Base-by-base conservation (phyloP, 768 basidiomycete species). In the Auriscalpium microsporum region DNA sequence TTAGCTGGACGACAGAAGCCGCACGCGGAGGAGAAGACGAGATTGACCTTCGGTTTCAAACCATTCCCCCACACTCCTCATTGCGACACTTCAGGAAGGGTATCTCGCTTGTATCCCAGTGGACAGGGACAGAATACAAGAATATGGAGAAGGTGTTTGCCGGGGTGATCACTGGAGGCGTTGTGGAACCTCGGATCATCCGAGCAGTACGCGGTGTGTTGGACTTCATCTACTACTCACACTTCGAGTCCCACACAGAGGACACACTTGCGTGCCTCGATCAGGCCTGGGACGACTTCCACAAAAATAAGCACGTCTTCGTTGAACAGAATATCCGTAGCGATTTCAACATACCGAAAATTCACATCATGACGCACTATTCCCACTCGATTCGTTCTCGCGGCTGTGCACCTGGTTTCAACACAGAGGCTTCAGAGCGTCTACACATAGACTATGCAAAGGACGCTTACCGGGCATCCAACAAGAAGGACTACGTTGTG, bases 41-140 rank as follows among this genome's bases (percentile, higher is more conserved):
- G 51, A 58, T 78, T 40, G 77, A 80, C 61, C 61, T 60, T 1
- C 66, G 70, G 0, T 72, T 70, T 56, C 61, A 64, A 9, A 52
- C 61, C 2, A 61, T 76, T 48, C 68, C 70, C 2, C 61, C 58
- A 2, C 65, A 66, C 53, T 64, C 64, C 28, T 63, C 65, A 0
- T 59, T 77, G 1, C 70, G 71, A 0, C 70, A 74, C 48, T 78
- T 79, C 67, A 67, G 67, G 35, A 72, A 71, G 8, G 76, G 77
- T 0, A 75, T 80, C 17, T 73, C 70, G 0, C 35, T 58, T 0
- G 60, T 73, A 0, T 65, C 71, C 8, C 75, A 78, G 53, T 74
- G 72, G 73, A 76, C 75, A 0, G 77, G 76, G 2, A 68, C 61
- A 0, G 75, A 80, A 59, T 66, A 72, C 53, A 73, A 75, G 49